These are phyloP conservation scores for Talaromyces trachyspermus DNA, from an alignment of 495 filamentous ascomycete genomes.

Conservation along the genomic window DNA sequence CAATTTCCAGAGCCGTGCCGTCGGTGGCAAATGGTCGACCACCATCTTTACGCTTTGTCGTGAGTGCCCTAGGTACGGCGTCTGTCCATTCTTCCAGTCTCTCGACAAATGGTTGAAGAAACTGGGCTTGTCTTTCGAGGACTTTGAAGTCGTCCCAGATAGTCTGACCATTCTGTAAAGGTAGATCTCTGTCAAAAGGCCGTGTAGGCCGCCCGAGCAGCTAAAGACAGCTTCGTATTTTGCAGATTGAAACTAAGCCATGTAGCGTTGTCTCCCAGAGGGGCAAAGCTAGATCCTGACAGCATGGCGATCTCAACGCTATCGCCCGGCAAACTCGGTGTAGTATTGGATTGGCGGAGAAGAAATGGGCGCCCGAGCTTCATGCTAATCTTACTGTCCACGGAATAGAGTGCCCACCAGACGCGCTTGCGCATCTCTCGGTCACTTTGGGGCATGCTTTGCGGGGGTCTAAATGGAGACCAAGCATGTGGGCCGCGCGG, in stretches of 20 bases:
- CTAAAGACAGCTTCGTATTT: not conserved
- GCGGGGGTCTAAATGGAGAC: constrained; percentile 35
- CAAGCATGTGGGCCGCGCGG: constrained; percentile 33
- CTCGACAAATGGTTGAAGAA: not conserved
- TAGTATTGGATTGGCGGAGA: not conserved
- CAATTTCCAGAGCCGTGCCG: not conserved
- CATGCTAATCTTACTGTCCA: constrained; percentile 36
- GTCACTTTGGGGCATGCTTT: constrained; percentile 18
- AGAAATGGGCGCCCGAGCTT: constrained; percentile 36
- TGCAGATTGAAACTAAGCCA: constrained; percentile 1
- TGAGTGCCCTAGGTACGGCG: not conserved
- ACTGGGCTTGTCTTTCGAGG: constrained; percentile 1
- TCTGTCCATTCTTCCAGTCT: not conserved
- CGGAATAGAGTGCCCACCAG: constrained; percentile 34
- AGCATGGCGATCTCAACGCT: not conserved
- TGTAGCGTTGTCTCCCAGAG: not conserved
- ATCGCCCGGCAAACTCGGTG: not conserved
- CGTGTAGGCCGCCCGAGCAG: not conserved
- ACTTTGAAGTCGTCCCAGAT: constrained; percentile 11
- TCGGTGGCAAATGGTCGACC: not conserved
- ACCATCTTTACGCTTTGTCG: not conserved
- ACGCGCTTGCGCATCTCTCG: constrained; percentile 30
- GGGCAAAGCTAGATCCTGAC: not conserved
- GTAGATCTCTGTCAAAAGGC: constrained; percentile 3
- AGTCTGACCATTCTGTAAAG: constrained; percentile 10